Evolutionary conservation across 805 yeast genomes (phyloP), one percentile per base, ranked within the genome.

Genomic region (Ogataea neopini): DNA sequence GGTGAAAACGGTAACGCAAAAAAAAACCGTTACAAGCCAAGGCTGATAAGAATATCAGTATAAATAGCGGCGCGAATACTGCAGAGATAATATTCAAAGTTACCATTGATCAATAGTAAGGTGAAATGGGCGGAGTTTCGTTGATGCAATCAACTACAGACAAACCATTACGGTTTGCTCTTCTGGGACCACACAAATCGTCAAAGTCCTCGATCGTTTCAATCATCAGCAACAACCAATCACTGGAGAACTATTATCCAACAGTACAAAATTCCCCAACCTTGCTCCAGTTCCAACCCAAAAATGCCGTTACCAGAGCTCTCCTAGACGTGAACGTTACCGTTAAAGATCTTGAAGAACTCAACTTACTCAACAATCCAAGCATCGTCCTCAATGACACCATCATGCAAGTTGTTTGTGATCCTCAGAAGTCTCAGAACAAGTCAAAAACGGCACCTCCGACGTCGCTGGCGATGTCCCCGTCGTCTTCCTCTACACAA

Each of bases 181-280:
- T 66, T 15, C 43, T 66, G 28, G 70, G 70, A 2, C 63, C 68
- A 4, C 68, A 56, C 34, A 56, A 55, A 48, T 59, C 69, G 1
- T 62, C 67, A 10, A 66, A 66, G 46, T 60, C 69, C 0, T 56
- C 64, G 3, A 63, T 66, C 7, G 59, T 63, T 2, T 66, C 70
- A 2, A 63, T 63, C 14, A 47, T 64, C 17, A 47, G 61, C 35
- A 63, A 61, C 40, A 53, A 56, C 37, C 59, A 60, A 39, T 62
- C 68, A 1, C 39, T 80, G 42, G 90, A 84, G 49, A 85, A 86
- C 0, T 84, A 86, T 61, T 86, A 86, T 57, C 95, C 94, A 4
- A 86, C 92, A 3, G 70, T 77, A 37, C 77, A 74, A 46, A 81
- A 82, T 48, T 78, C 77, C 3, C 80, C 88, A 20, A 70, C 81